Evolutionary conservation across 2,329 filamentous ascomycete species (phyloP).

Genomic region (Coniochaeta pulveracea): DNA sequence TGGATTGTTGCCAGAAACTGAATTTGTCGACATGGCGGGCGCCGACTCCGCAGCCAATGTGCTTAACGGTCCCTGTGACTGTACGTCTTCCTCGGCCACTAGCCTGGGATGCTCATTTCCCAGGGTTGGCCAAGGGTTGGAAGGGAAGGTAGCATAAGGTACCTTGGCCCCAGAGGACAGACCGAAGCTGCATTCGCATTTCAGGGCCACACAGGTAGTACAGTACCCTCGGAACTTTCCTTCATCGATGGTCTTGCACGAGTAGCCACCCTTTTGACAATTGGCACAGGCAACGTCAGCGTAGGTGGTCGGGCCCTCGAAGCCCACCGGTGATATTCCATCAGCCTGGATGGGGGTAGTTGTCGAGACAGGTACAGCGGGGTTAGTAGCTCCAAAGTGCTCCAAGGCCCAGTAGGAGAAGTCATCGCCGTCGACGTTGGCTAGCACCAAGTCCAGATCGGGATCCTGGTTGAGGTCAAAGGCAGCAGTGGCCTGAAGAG

Average conservation of each 20-base stretch:
- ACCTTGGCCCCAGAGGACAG: constrained; percentile 21
- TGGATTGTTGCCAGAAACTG: too few species aligned
- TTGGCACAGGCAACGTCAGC: constrained; percentile 37
- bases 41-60: constrained; percentile 16
- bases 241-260: constrained; percentile 50
- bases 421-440: constrained; percentile 45
- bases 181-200: constrained; percentile 47
- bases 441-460: constrained; percentile 43
- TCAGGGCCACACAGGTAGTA: constrained; percentile 49
- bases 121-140: constrained; percentile 32
- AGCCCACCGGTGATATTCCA: constrained; percentile 12
- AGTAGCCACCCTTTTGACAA: constrained; percentile 39
- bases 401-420: constrained; percentile 48
- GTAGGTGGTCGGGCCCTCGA: constrained; percentile 29
- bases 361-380: constrained; percentile 9
- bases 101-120: constrained; percentile 30
- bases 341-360: constrained; percentile 9
- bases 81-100: constrained; percentile 25
- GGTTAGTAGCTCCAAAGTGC: constrained; percentile 37
- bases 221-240: constrained; percentile 50
- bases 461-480: constrained; percentile 17
- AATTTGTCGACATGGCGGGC: constrained; percentile 10
- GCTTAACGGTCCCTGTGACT: constrained; percentile 8
- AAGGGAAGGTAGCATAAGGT: constrained; percentile 26
- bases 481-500: constrained; percentile 6